phyloP scores from a whole-genome alignment of 371 early-diverging fungal species.

The Apophysomyces trapeziformis region DNA sequence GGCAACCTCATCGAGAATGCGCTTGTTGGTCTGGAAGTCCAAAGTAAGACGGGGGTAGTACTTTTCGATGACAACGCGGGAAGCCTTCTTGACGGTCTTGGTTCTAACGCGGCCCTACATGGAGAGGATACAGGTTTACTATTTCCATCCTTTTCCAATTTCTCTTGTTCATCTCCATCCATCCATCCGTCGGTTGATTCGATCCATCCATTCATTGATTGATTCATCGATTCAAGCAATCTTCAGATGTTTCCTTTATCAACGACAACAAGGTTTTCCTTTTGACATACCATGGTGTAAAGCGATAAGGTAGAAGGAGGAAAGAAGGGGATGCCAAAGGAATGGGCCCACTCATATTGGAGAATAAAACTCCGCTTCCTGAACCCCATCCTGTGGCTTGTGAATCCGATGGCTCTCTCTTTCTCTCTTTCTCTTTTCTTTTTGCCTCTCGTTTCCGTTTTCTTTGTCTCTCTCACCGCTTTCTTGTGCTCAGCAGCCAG shows the following conservation, averaged over 20 bases:
- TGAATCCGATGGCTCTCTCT: too few species aligned
- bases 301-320: constrained; percentile 14
- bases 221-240: constrained; percentile 15
- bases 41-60: constrained; percentile 98
- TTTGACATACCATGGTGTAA: constrained; percentile 16
- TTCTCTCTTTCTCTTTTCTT: too few species aligned
- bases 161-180: neutral
- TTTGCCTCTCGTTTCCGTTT: too few species aligned
- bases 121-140: neutral
- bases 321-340: constrained; percentile 2
- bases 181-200: constrained; percentile 8
- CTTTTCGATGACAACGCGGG: constrained; percentile 99
- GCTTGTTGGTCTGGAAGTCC: constrained; percentile 99
- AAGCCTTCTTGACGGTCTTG: constrained; percentile 99
- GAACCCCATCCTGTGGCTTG: too few species aligned
- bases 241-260: neutral
- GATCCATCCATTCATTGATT: constrained; percentile 24
- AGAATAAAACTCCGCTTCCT: too few species aligned
- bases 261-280: too few species aligned
- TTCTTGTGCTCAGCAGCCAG: neutral
- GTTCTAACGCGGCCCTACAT: constrained; percentile 67
- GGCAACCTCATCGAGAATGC: constrained; percentile 95
- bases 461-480: too few species aligned
- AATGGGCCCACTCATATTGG: too few species aligned
- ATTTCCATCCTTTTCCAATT: too few species aligned